These are phyloP conservation scores for Colletotrichum salicis DNA, from an alignment of 2,329 filamentous ascomycete genomes.

Conservation along the genomic window DNA sequence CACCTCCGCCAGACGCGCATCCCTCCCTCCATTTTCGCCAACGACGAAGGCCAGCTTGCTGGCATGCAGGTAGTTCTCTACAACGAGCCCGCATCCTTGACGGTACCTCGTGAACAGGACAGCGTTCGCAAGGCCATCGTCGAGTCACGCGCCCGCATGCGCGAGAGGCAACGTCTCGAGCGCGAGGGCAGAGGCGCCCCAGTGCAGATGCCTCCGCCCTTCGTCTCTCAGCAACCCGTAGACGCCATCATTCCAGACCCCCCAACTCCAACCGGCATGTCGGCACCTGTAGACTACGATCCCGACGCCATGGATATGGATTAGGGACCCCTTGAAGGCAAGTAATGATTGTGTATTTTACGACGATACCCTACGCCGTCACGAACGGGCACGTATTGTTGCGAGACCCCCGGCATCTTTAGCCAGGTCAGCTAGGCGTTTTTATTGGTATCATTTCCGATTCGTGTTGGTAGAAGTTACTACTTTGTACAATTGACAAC, in stretches of 20 bases:
- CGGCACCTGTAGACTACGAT: constrained; percentile 50
- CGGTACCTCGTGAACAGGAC: constrained; percentile 78
- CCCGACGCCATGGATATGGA: constrained; percentile 76
- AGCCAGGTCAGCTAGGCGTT: constrained; percentile 18
- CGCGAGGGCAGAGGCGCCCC: constrained; percentile 32
- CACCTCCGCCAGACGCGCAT: constrained; percentile 79
- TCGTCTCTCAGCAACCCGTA: constrained; percentile 21
- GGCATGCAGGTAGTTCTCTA: constrained; percentile 86
- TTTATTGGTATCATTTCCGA: constrained; percentile 22
- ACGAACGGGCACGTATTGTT: not conserved
- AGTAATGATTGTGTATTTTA: not conserved
- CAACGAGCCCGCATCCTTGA: constrained; percentile 79
- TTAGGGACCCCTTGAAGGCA: constrained; percentile 41
- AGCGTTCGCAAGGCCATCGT: constrained; percentile 85
- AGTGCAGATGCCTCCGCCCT: constrained; percentile 34
- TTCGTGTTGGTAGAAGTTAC: not conserved
- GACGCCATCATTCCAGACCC: constrained; percentile 6
- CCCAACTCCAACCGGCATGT: constrained; percentile 24
- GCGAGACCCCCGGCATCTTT: not conserved
- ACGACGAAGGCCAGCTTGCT: constrained; percentile 64
- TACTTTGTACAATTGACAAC: constrained; percentile 22
- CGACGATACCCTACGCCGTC: constrained; percentile 18
- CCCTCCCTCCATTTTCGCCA: constrained; percentile 71
- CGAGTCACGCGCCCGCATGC: constrained; percentile 76
- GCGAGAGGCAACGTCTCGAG: constrained; percentile 64